Base-by-base conservation (phyloP, 805 yeast genomes). In the Hanseniaspora lindneri region DNA sequence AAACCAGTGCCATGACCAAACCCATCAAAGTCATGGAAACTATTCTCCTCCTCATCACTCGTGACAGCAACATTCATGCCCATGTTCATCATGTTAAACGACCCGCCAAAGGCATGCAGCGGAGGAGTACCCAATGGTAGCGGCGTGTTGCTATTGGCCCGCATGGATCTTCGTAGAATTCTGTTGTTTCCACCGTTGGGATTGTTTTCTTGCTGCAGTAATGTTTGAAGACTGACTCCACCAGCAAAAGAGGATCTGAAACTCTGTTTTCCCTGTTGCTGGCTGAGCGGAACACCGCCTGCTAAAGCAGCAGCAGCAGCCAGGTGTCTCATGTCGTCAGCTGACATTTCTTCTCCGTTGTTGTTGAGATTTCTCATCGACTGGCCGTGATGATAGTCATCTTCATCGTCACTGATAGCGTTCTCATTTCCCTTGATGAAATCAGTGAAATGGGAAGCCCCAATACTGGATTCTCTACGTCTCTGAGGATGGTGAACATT, bases 291-390 rank as follows among this genome's bases (percentile, higher is more conserved):
- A 24, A 46, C 43, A 32, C 52, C 52, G 24, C 51, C 53, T 14
- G 50, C 52, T 24, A 46, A 43, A n/a, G 51, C 47, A 27, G 54
- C 53, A 14, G 58, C 54, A 16, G 53, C 55, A 14, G 58, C 52
- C 17, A 54, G 47, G 25, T 54, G 56, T n/a, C 28, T 46, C 50
- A 47, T 40, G 20, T 47, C 44, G 14, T 47, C 44, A 3, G 44
- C 27, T 11, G 44, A 25, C 29, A 40, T 29, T 23, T 41, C 44
- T 20, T 46, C 49, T 3, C 33, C 44, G 19, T 35, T 40, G 37
- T 42, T 42, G 21, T 25, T 39, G 20, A 29, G 29, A 33, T 13
- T 41, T n/a, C 37, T 33, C 21, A 33, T 10, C 5, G 21, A 4
- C 20, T 25, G 39, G n/a, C 19, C 23, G 14, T 32, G 37, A 17